Evolutionary conservation across 371 early-diverging fungal species (phyloP), one percentile per base, ranked within the genome.

Genomic region (Capillidium heterosporum): DNA sequence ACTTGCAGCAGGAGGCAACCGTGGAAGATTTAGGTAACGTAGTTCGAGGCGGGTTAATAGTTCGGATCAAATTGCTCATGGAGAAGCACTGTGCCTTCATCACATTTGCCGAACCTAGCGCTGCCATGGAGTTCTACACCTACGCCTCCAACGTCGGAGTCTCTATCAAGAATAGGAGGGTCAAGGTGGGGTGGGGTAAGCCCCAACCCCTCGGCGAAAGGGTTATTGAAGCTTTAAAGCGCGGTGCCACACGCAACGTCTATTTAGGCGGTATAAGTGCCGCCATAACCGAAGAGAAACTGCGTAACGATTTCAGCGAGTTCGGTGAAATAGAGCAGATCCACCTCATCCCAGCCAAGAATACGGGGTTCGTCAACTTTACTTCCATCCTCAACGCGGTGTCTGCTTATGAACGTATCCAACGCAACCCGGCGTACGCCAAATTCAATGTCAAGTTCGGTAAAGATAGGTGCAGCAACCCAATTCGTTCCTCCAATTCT

Each of bases 301-400:
- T 90, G 8, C 69, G 70, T 15, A 61, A 71, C 13, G 87, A 84
- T 60, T 81, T 91, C 59, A 63, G 73, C 8, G 71, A 74, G 51
- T 91, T 73, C 70, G 91, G 89, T 10, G 77, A 81, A 19, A 77
- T 91, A 31, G 91, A 91, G 59, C 59, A 76, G 46, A 72, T 91
- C 51, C 81, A 86, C 61, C 73, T 83, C 1, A 60, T 87, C n/a
- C 65, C 62, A 51, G 87, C 85, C 44, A 85, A 85, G 65, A 79
- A 76, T 56, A 81, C 84, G 57, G 88, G 80, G 0, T 91, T 91
- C 65, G 85, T 89, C 48, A 87, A 88, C 62, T 83, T 88, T 64
- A 76, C 80, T 2, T 72, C 74, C 50, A 74, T 91, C 31, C 59
- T 69, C 0, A 65, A 71, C 8, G 89, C 91, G 1, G 73, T 86